Conservation (phyloP, 2,329 filamentous ascomycete genomes). For the Aspergillus sp. region DNA sequence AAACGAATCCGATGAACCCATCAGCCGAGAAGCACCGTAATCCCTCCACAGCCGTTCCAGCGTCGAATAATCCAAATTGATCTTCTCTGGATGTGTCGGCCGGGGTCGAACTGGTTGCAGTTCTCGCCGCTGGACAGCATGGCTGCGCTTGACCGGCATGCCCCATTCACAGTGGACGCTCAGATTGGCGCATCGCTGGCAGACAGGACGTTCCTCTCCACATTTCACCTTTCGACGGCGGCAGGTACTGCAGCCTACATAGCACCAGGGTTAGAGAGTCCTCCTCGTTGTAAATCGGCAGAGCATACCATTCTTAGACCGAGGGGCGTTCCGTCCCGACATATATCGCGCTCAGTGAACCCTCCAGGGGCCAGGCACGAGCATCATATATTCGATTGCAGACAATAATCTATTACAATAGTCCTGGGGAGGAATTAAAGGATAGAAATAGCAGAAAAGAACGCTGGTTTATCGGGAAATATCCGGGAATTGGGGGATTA, state of each 20-base stretch:
- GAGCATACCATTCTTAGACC: slow-evolving; percentile 32
- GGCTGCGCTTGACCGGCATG: slow-evolving; percentile 20
- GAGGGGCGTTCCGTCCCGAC: slow-evolving; percentile 31
- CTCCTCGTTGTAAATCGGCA: neutral
- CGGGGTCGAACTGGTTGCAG: slow-evolving; percentile 18
- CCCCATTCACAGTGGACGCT: slow-evolving; percentile 29
- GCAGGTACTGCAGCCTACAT: slow-evolving; percentile 32
- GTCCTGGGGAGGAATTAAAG: too few species aligned
- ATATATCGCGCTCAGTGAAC: slow-evolving; percentile 12
- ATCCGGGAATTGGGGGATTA: too few species aligned
- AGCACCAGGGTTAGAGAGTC: neutral
- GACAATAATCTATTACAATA: neutral
- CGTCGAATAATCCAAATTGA: slow-evolving; percentile 3
- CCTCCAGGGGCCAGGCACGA: neutral
- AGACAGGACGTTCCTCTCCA: slow-evolving; percentile 27
- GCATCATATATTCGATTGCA: neutral
- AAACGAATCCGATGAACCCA: slow-evolving; percentile 5
- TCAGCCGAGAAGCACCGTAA: neutral
- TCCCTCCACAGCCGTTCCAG: slow-evolving; percentile 3
- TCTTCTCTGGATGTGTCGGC: slow-evolving; percentile 6
- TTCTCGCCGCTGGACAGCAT: slow-evolving; percentile 16
- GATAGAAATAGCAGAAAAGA: too few species aligned
- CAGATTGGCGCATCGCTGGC: slow-evolving; percentile 24
- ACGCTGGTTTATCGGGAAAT: too few species aligned
- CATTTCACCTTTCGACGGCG: slow-evolving; percentile 30